These are phyloP conservation scores for Penicillium waksmanii DNA, from an alignment of 495 filamentous ascomycete genomes.

Conservation along the genomic window DNA sequence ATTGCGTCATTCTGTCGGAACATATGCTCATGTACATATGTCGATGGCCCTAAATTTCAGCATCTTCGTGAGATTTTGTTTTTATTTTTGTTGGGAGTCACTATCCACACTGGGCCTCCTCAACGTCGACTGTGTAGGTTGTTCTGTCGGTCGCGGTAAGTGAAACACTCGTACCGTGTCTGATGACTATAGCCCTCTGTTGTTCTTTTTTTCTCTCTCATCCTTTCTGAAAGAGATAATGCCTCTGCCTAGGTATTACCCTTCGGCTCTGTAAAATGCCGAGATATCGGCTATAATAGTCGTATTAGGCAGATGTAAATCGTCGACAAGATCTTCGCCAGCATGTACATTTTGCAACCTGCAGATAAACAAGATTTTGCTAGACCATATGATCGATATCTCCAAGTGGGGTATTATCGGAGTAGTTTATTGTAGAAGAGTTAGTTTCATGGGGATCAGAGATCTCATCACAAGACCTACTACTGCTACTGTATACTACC, in stretches of 20 bases:
- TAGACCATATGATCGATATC: background rate
- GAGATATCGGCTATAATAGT: background rate
- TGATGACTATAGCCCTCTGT: background rate
- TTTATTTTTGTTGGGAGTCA: background rate
- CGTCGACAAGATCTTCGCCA: background rate
- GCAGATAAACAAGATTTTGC: background rate
- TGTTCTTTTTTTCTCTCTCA: background rate
- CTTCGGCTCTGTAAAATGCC: no score
- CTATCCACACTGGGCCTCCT: background rate
- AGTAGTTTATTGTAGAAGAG: background rate
- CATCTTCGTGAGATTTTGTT: background rate
- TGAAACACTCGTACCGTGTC: background rate
- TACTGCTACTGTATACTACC: background rate
- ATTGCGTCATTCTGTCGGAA: background rate
- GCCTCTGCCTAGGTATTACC: background rate
- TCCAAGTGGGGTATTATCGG: background rate
- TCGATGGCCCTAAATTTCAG: background rate
- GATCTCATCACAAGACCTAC: background rate
- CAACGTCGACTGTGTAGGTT: background rate
- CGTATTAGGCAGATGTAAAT: background rate
- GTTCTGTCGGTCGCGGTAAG: background rate
- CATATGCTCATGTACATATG: background rate
- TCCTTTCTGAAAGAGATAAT: background rate
- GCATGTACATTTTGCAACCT: no score
- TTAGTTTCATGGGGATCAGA: background rate